phyloP scores from a whole-genome alignment of 2,329 filamentous ascomycete genomes.

The Penicillium sp. region DNA sequence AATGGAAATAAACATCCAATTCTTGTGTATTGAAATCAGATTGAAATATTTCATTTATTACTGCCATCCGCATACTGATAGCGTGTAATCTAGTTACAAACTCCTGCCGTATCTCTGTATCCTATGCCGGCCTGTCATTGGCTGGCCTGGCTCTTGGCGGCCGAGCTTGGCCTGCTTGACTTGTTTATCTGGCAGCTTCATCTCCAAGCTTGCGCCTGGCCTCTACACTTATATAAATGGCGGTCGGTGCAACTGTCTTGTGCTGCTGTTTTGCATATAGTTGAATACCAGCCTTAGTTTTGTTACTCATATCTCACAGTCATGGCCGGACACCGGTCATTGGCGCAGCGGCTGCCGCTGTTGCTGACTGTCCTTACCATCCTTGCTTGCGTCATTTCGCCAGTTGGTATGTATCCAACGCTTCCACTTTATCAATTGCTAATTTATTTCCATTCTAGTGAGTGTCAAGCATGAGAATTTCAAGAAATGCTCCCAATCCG shows the following conservation, averaged over 20 bases:
- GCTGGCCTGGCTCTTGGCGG: conserved; percentile 1
- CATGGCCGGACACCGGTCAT: conserved; percentile 51
- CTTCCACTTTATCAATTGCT: conserved; percentile 5
- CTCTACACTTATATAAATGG: conserved; percentile 23
- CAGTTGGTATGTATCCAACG: conserved; percentile 55
- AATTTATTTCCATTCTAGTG: conserved; percentile 46
- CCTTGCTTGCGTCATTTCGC: conserved; percentile 58
- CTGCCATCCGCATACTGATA: neutral
- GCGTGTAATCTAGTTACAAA: neutral
- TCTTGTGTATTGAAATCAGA: neutral
- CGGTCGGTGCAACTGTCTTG: conserved; percentile 23
- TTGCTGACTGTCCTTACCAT: conserved; percentile 58
- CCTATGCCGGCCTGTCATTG: neutral
- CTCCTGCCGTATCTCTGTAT: neutral
- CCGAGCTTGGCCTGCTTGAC: conserved; percentile 1
- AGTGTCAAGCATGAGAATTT: conserved; percentile 94
- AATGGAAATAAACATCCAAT: neutral
- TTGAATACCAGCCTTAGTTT: conserved; percentile 32
- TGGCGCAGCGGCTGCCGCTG: conserved; percentile 62
- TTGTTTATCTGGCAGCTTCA: conserved; percentile 15
- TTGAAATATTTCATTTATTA: neutral
- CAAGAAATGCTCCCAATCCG: conserved; percentile 92
- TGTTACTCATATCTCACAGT: neutral
- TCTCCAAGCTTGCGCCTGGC: conserved; percentile 14
- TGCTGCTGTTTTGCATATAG: conserved; percentile 19